phyloP scores from a whole-genome alignment of 202 grass and related monocot genomes.

The Zizania palustris region DNA sequence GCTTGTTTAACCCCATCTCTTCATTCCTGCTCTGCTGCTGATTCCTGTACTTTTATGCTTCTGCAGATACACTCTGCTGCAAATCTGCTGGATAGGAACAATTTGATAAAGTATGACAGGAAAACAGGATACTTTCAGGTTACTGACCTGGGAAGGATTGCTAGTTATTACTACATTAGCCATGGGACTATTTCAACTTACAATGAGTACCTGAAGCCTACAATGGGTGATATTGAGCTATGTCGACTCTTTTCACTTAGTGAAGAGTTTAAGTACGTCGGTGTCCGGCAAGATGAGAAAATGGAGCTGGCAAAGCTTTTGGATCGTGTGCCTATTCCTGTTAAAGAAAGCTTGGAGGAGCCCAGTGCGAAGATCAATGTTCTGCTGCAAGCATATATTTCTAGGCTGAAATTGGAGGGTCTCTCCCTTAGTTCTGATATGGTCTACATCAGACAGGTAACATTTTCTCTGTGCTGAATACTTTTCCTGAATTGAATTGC shows the following conservation, averaged over 20 bases:
- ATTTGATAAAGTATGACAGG: constrained; percentile 87
- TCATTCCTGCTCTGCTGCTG: constrained; percentile 35
- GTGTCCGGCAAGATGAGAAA: constrained; percentile 87
- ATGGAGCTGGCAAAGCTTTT: constrained; percentile 90
- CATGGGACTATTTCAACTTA: constrained; percentile 93
- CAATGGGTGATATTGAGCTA: constrained; percentile 90
- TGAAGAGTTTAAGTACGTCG: constrained; percentile 94
- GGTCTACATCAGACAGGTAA: constrained; percentile 92
- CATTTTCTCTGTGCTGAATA: constrained; percentile 15
- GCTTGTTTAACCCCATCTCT: background rate
- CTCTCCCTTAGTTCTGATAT: constrained; percentile 90
- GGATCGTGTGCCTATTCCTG: constrained; percentile 87
- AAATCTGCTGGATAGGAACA: constrained; percentile 88
- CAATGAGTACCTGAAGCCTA: constrained; percentile 89
- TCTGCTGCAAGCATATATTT: constrained; percentile 91
- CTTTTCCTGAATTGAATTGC: constrained; percentile 24
- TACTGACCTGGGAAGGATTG: constrained; percentile 85
- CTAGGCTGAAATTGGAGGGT: constrained; percentile 79
- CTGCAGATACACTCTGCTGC: constrained; percentile 84
- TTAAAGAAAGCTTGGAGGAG: constrained; percentile 96
- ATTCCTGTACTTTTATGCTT: constrained; percentile 30
- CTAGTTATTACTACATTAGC: constrained; percentile 90
- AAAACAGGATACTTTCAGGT: constrained; percentile 95
- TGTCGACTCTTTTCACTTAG: constrained; percentile 82
- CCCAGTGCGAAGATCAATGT: constrained; percentile 96